These are phyloP conservation scores for Candida xyloterini DNA, from an alignment of 805 yeast species.

Conservation along the genomic window DNA sequence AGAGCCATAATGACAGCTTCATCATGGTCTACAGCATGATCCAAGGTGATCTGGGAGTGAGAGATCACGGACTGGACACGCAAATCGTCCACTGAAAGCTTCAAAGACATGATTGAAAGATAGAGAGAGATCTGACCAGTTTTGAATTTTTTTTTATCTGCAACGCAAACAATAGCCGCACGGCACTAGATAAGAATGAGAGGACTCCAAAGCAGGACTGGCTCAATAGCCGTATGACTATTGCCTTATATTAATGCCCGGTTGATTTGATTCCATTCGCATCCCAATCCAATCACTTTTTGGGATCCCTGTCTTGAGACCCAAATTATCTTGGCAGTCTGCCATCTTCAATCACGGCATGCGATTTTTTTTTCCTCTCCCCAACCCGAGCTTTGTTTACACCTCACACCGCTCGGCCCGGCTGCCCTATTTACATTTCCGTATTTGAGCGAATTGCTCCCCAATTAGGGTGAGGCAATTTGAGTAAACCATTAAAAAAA, in stretches of 20 bases:
- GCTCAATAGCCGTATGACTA: background rate
- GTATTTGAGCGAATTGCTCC: slow-evolving; percentile 1
- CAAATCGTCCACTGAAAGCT: slow-evolving; percentile 8
- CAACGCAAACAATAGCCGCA: slow-evolving; percentile 4
- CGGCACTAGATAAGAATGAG: background rate
- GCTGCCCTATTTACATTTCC: slow-evolving; percentile 13
- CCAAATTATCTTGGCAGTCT: background rate
- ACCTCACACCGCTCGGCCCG: slow-evolving; percentile 4
- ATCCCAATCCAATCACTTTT: background rate
- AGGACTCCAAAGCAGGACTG: background rate
- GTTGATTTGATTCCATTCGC: background rate
- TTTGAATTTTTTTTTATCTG: slow-evolving; percentile 2
- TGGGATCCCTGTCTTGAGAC: background rate
- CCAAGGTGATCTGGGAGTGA: background rate
- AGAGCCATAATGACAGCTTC: slow-evolving; percentile 55
- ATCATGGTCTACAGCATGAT: slow-evolving; percentile 29
- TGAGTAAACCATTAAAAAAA: slow-evolving; percentile 8
- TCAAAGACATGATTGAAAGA: slow-evolving; percentile 16
- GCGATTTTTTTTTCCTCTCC: background rate
- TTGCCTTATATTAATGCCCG: too few species aligned
- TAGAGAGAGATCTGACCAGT: slow-evolving; percentile 21
- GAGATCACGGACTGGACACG: slow-evolving; percentile 21
- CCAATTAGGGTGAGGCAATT: slow-evolving; percentile 14
- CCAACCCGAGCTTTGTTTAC: background rate
- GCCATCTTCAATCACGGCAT: background rate